Conservation (phyloP, 495 filamentous ascomycete genomes). For the Apodospora peruviana region DNA sequence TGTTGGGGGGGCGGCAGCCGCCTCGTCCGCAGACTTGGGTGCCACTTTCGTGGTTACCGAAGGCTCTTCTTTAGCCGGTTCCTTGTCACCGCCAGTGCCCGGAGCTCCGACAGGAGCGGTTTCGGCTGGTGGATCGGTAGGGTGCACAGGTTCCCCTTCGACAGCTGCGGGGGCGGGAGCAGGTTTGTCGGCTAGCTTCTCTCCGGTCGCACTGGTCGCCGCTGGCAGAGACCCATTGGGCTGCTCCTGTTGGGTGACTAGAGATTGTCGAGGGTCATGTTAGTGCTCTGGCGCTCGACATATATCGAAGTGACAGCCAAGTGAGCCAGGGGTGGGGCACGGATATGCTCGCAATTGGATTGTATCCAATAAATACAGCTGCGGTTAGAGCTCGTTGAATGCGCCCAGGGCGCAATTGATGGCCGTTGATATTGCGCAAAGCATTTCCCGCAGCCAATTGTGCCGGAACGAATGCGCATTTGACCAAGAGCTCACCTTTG, state of each 20-base stretch:
- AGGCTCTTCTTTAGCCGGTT: neutral
- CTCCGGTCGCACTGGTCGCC: slow-evolving; percentile 4
- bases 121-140: neutral
- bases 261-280: neutral
- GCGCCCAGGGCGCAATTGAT: neutral
- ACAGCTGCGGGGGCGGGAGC: neutral
- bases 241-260: slow-evolving; percentile 17
- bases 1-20: neutral
- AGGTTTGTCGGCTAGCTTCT: slow-evolving; percentile 4
- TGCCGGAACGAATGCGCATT: neutral
- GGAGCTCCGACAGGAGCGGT: neutral
- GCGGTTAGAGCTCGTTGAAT: neutral
- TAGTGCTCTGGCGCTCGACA: neutral
- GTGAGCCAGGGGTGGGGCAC: no score
- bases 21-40: neutral
- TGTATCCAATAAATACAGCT: no score
- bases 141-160: neutral
- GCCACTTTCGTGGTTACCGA: neutral
- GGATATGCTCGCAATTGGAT: no score
- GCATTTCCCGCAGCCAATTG: neutral
- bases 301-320: neutral
- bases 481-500: slow-evolving; percentile 30
- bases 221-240: slow-evolving; percentile 1
- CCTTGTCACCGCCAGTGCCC: neutral
- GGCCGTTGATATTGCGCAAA: neutral